These are phyloP conservation scores for Jacaranda copaia DNA, from an alignment of 257 asterid genomes.

Conservation along the genomic window DNA sequence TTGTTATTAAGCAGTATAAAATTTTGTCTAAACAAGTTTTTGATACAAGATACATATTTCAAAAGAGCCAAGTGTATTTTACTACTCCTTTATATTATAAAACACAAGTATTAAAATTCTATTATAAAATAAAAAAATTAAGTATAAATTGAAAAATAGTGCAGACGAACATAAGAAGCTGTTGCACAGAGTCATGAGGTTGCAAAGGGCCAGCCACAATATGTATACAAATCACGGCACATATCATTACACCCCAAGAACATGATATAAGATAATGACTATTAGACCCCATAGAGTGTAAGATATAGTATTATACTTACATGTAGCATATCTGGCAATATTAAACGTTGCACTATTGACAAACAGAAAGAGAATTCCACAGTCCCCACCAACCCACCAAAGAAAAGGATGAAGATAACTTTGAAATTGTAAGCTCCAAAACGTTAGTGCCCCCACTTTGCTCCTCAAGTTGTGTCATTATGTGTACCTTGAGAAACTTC, in stretches of 20 bases:
- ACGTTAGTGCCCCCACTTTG: conserved; percentile 38
- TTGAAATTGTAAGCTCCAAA: conserved; percentile 39
- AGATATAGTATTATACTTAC: conserved; percentile 30
- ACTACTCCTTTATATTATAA: too few relatives aligned
- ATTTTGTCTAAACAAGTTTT: too few relatives aligned
- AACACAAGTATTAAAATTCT: too few relatives aligned
- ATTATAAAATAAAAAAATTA: too few relatives aligned
- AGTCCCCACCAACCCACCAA: conserved; percentile 57
- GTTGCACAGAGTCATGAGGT: neutral
- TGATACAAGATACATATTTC: too few relatives aligned
- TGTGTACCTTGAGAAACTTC: conserved; percentile 25
- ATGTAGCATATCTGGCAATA: conserved; percentile 31
- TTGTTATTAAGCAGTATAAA: too few relatives aligned
- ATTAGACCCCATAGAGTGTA: conserved; percentile 30
- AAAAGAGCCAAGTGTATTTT: too few relatives aligned
- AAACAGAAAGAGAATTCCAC: conserved; percentile 29
- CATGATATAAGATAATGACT: conserved; percentile 26
- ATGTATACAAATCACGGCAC: neutral
- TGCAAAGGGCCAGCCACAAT: neutral
- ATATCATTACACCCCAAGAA: conserved; percentile 25
- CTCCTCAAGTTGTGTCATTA: conserved; percentile 42
- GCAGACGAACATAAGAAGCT: neutral
- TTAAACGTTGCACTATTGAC: conserved; percentile 27
- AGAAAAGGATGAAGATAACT: conserved; percentile 42
- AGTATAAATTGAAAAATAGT: neutral